phyloP scores from a whole-genome alignment of 352 stramenopile genomes.

The Thalassiosira pacifica region DNA sequence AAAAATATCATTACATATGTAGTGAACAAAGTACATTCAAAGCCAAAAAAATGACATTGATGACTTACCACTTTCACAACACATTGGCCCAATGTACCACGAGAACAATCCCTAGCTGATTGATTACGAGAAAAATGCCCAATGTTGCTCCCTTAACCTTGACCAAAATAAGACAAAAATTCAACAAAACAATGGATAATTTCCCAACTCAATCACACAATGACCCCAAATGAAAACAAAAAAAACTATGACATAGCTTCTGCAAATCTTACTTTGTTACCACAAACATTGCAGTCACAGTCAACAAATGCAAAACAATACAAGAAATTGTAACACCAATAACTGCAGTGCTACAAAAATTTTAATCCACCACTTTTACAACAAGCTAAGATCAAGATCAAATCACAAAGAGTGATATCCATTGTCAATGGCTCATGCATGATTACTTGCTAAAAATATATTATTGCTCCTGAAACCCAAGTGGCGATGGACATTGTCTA shows the following conservation, averaged over 20 bases:
- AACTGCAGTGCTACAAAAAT: no score
- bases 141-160: not conserved
- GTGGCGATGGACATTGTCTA: slow-evolving; percentile 33
- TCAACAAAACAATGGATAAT: slow-evolving; percentile 32
- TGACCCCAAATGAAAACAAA: slow-evolving; percentile 1
- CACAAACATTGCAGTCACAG: no score
- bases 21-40: slow-evolving; percentile 17
- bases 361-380: no score
- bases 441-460: not conserved
- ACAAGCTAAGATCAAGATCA: no score
- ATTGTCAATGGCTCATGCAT: not conserved
- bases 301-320: no score
- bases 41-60: slow-evolving; percentile 6
- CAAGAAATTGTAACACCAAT: no score
- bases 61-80: slow-evolving; percentile 1
- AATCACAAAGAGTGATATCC: no score
- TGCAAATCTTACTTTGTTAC: no score
- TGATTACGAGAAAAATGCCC: slow-evolving; percentile 37
- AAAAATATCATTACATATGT: slow-evolving; percentile 22
- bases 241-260: not conserved
- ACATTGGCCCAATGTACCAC: not conserved
- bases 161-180: slow-evolving; percentile 6
- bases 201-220: slow-evolving; percentile 4
- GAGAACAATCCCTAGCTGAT: slow-evolving; percentile 29
- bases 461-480: not conserved